Base-by-base conservation (phyloP, 768 basidiomycete species). In the Tubosaeta sp. region DNA sequence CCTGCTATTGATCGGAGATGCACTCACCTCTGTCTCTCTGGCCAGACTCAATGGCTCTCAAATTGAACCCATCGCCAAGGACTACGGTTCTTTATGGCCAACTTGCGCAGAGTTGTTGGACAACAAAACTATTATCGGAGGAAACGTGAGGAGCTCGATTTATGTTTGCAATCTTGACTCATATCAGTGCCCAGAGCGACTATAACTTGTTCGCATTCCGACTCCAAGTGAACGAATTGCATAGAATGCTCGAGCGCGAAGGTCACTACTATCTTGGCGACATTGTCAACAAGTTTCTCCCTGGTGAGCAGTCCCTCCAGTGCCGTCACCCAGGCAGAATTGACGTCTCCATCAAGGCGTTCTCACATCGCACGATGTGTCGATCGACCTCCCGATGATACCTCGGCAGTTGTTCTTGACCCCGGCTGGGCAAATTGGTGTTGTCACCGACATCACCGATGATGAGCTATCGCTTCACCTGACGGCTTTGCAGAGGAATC, bases 251-350 rank as follows among this genome's bases (percentile, higher is more conserved):
- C 32, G 84, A 85, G 54, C 74, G 77, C 11, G 77, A 82, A 46
- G 94, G 93, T 0, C 73, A 73, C 46, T 93, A 83, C 65, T 80
- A 91, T 59, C 57, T 90, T 2, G 88, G 83, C 12, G 93, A 95
- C 58, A 70, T 86, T 41, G 81, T 93, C 29, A 88, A 84, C 53
- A 87, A 84, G 60, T 83, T 97, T 58, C 65, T 88, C 17, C 72
- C 78, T 58, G 88, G 88, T 86, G 63, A 47, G 71, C 25, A 14
- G 43, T 22, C 22, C 19, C 2, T 26, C n/a, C 7, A 6, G 1
- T 32, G 8, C 22, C 12, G 29, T 16, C 31, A 22, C 8, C 12
- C 29, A 6, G 35, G 11, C 14, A 35, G 10, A 47, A 3, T 56
- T 53, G 43, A 56, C 46, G 35, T 46, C 48, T 11, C 32, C 48